Evolutionary conservation across 805 yeast species (phyloP), one percentile per base, ranked within the genome.

Genomic region (Candida insectorum): DNA sequence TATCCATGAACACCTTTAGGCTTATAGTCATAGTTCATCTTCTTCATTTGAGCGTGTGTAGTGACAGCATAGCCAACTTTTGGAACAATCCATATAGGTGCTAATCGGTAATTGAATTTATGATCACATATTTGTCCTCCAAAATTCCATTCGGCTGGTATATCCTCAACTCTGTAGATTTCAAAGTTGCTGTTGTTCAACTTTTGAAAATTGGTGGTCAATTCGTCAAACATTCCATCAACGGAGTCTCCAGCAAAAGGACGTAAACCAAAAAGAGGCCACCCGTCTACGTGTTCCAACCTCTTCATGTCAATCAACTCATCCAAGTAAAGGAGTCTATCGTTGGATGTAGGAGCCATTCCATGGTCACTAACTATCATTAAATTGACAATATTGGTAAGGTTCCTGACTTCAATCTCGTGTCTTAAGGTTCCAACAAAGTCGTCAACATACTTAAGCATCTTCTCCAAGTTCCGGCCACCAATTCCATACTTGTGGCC

Each of bases 291-390:
- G 47, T 80, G 78, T 39, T 78, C 80, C 29, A 85, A 69, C 37
- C 68, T 64, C 2, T 54, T 48, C 40, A 72, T 40, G 47, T 77
- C 78, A 8, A 86, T 58, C 12, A 85, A 40, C 43, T 87, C 93
- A 53, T 87, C 96, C 40, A 89, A 56, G 41, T 76, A 77, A 2
- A 88, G 60, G 8, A 85, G 54, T 39, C 95, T 62, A 9, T 79
- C 75, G 42, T 79, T 73, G 1, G 85, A 72, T 1, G 95, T 83
- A 5, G 95, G 91, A 0, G 94, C 81, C 95, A 87, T 88, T 8
- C 96, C 96, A 54, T 88, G 96, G 55, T 89, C 96, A 28, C 95
- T 85, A 3, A 89, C 83, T 26, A 89, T 62, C 0, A 91, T 59
- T 14, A 89, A 58, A 52, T 91, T 89, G 13, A 83, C 84, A 26